A percentile compares a stretch with the other conserved stretches of the same genome.
Evolutionary conservation across 2,329 filamentous ascomycete species (phyloP).

Genomic region (Fusarium scirpi): DNA sequence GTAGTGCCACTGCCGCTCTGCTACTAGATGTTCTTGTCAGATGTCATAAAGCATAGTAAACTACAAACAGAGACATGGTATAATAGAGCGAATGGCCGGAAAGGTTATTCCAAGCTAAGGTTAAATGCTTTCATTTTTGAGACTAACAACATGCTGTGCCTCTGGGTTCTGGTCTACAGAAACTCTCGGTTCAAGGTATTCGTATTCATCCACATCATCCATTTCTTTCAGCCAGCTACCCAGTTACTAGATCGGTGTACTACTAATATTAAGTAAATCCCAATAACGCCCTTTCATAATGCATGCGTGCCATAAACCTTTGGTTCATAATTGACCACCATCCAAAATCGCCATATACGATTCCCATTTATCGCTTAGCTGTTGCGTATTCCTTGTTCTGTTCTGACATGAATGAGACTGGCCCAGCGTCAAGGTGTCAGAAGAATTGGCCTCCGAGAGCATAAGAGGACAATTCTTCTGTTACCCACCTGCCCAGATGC

Average conservation of each 20-base stretch:
- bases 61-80: not conserved
- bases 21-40: not conserved
- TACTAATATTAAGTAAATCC: constrained; percentile 23
- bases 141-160: not conserved
- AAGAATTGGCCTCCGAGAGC: not conserved
- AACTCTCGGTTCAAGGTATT: constrained; percentile 14
- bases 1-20: not conserved
- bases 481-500: not conserved
- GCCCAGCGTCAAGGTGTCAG: not conserved
- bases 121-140: not conserved
- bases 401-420: not conserved
- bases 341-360: constrained; percentile 20
- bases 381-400: not conserved
- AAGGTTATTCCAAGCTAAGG: not conserved
- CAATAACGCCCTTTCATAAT: constrained; percentile 46
- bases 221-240: constrained; percentile 1
- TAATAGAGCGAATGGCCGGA: not conserved
- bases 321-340: constrained; percentile 22
- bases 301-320: constrained; percentile 38
- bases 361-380: constrained; percentile 8
- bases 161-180: not conserved
- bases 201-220: not conserved
- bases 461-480: not conserved
- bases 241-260: constrained; percentile 7
- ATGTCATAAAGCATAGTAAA: not conserved